Conservation (phyloP, 768 basidiomycete species). For the Suillus subalutaceus region DNA sequence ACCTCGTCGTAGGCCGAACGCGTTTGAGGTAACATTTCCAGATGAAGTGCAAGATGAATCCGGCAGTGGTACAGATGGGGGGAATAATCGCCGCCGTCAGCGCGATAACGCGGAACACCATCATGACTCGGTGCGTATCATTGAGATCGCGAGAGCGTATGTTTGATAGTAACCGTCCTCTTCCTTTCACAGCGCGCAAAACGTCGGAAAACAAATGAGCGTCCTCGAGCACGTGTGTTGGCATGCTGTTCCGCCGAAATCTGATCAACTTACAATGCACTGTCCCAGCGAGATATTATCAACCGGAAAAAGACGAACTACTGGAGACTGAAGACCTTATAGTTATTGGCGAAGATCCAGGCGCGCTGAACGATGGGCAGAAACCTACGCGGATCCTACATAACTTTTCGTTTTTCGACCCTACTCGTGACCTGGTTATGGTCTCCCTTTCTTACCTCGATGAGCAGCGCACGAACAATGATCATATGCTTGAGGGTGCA, state of each 20-base stretch:
- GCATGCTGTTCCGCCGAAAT: background rate
- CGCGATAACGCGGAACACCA: conserved; percentile 17
- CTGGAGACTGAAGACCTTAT: conserved; percentile 39
- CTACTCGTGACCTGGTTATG: conserved; percentile 45
- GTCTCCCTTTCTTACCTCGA: conserved; percentile 52
- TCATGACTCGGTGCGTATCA: conserved; percentile 19
- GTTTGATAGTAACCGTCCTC: background rate
- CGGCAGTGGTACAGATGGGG: conserved; percentile 23
- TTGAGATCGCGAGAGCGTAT: background rate
- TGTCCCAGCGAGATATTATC: conserved; percentile 43
- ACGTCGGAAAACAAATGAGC: conserved; percentile 30
- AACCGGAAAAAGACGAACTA: conserved; percentile 33
- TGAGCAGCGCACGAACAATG: conserved; percentile 36
- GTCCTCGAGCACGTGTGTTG: conserved; percentile 19
- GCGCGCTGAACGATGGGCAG: conserved; percentile 34
- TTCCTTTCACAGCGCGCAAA: conserved; percentile 22
- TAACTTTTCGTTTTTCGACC: conserved; percentile 65
- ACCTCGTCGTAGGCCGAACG: conserved; percentile 48
- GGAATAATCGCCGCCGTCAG: conserved; percentile 30
- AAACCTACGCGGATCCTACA: conserved; percentile 63
- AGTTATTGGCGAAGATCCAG: conserved; percentile 46
- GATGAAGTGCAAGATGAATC: conserved; percentile 30
- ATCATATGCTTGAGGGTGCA: conserved; percentile 52
- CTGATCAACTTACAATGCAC: background rate
- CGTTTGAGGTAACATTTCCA: conserved; percentile 58